Evolutionary conservation across 345 rosid genomes (phyloP), one percentile per base, ranked within the genome.

Genomic region (Populus tremula): DNA sequence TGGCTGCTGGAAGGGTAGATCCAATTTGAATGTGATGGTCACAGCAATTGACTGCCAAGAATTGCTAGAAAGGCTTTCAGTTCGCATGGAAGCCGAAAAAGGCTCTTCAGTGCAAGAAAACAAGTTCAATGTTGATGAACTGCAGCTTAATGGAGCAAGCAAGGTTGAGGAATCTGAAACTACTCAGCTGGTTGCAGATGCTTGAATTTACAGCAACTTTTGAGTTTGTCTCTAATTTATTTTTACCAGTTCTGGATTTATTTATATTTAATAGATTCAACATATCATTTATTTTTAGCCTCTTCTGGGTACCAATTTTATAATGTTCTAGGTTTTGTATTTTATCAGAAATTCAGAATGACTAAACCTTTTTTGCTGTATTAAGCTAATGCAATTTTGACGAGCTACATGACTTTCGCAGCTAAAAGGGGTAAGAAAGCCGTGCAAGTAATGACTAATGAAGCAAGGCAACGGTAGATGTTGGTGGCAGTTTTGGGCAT

Each of bases 1-100:
- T 21, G 97, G 97, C 56, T 94, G 99, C 87, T 92, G 98, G 99
- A 94, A 83, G 84, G 98, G 99, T 10, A 86, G 86, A 83, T 86
- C 87, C 25, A 89, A 90, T 80, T 83, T 92, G 84, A 91, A 86
- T 67, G 93, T 92, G 76, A 90, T 96, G 99, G 99, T 91, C 53
- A 88, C 97, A 1, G 90, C 94, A 35, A 79, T 89, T 5, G 98
- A 92, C 81, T 90, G 97, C 87, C 87, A 91, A 79, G 93, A 96
- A 84, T 85, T 93, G 84, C 82, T 85, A 50, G 90, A 87, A 83
- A 91, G 94, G 81, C 93, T 93, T 79, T 73, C 85, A 41, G 82
- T 71, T 18, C 86, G 86, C n/a, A 70, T 80, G 82, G 90, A 83
- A 25, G 72, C 82, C 9, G 69, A 39, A 41, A 33, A 81, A n/a